Evolutionary conservation across 306 rosid species (phyloP), one percentile per base, ranked within the genome.

Genomic region (Glycine soja): DNA sequence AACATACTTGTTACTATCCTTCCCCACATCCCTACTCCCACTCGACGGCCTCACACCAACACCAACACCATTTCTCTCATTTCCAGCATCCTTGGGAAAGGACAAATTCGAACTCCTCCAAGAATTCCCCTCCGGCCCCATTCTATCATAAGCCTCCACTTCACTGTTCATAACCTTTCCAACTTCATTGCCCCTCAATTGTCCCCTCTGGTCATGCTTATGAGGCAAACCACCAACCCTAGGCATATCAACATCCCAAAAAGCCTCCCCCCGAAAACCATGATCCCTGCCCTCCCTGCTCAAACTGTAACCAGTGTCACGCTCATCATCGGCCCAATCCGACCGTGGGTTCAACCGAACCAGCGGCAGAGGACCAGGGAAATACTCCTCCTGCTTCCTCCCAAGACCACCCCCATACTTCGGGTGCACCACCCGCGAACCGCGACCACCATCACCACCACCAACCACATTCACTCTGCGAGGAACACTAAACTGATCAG

Each of bases 301-400:
- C 46, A 95, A 86, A 48, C 89, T 89, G 82, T 89, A 88, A 83
- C 97, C 84, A 0, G 98, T 95, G 86, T 95, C 99, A 13, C 99
- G 99, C 84, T 95, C 99, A 77, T 95, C 99, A 73, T 95, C 99
- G 45, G 99, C 99, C 99, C 99, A 95, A 79, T 95, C 97, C 9
- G 92, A 93, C 75, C 99, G 88, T 0, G 93, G 93, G 19, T 89
- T 90, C 88, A 93, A 36, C 81, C 84, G 77, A 73, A 95, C 94
- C 1, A 91, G 85, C 4, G 98, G 98, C 52, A 92, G 81, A 48
- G 97, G 94, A 70, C 92, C 97, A 1, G 90, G 93, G 61, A 90
- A 91, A 86, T 84, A 82, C 74, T 93, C 97, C 24, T 90, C 95
- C 77, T 82, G 92, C 87, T 80, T 88, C 85, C 80, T 87, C 70